Evolutionary conservation across 1,139 yeast genomes (phyloP), one percentile per base, ranked within the genome.

Genomic region (Scheffersomyces quercinus): DNA sequence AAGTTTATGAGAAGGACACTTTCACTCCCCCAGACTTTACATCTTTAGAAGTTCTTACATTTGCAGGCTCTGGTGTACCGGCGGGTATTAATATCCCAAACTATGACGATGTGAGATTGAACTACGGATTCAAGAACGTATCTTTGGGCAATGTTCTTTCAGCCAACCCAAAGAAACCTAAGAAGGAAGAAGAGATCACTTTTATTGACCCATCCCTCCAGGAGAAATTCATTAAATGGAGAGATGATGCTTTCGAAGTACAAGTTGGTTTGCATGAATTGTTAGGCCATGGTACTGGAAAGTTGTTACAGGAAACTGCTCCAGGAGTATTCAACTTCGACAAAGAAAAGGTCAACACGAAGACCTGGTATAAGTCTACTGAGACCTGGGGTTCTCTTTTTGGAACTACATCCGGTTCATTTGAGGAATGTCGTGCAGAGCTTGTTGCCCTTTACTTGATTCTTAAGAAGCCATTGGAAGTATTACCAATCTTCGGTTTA

Each of bases 61-160:
- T 88, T 73, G 88, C 96, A 1, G 93, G 95, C 3, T 81, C 91
- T 30, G 96, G 96, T 42, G 80, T 87, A 46, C 97, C 97, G 16
- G 95, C 96, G 0, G 97, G 97, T 44, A 89, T 89, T 62, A 89
- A 89, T 60, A 86, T 89, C 53, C 97, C 97, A 47, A 89, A 89
- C 65, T 89, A 89, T 64, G 96, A 88, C 62, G 95, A 88, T 56
- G 90, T 88, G 41, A 77, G 96, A 59, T 74, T 87, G 59, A 86
- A 82, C 49, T 68, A 83, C 58, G 97, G 97, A 1, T 89, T 89
- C 70, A 89, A 89, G 63, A 89, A 89, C 55, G 96, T 89, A 28
- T 86, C 95, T 3, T 73, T 89, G 49, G 96, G 96, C 36, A 89
- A 89, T 60, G 89, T 89, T 35, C 68, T 89, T 49, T 82, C 84